Conservation (phyloP, 768 basidiomycete genomes). For the Leccinum olivaceopallidum region DNA sequence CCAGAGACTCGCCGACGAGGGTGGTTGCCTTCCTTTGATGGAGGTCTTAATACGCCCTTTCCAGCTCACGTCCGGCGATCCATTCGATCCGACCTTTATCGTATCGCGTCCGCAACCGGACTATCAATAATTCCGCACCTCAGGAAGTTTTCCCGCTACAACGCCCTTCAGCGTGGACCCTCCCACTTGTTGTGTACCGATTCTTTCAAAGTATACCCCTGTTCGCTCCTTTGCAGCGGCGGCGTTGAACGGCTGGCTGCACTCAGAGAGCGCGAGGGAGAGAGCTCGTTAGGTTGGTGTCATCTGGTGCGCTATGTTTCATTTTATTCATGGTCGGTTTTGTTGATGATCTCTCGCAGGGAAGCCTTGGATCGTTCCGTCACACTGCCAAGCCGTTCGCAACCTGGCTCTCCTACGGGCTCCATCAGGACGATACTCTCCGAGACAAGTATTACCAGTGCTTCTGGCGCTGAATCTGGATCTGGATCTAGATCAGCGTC, state of each 20-base stretch:
- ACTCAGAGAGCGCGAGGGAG: conserved; percentile 72
- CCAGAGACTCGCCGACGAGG: conserved; percentile 33
- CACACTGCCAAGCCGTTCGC: conserved; percentile 47
- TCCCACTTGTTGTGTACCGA: conserved; percentile 19
- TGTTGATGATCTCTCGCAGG: conserved; percentile 43
- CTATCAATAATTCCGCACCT: conserved; percentile 8
- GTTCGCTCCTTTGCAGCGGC: conserved; percentile 86
- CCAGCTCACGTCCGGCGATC: conserved; percentile 17
- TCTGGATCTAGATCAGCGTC: too few relatives aligned
- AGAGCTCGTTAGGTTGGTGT: conserved; percentile 90
- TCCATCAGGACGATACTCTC: too few relatives aligned
- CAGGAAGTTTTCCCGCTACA: conserved; percentile 16
- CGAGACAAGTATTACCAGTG: too few relatives aligned
- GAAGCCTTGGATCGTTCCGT: conserved; percentile 72
- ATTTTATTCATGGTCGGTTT: background rate
- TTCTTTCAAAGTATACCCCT: conserved; percentile 35
- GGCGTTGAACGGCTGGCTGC: conserved; percentile 87
- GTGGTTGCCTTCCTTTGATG: conserved; percentile 48
- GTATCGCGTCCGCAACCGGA: conserved; percentile 15
- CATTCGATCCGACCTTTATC: conserved; percentile 28
- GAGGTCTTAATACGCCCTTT: conserved; percentile 48
- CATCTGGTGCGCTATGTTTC: conserved; percentile 61
- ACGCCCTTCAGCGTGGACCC: conserved; percentile 11
- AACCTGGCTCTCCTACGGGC: conserved; percentile 1
- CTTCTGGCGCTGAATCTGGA: too few relatives aligned